Evolutionary conservation across 805 yeast genomes (phyloP).

Genomic region (Saccharomycopsis capsularis): DNA sequence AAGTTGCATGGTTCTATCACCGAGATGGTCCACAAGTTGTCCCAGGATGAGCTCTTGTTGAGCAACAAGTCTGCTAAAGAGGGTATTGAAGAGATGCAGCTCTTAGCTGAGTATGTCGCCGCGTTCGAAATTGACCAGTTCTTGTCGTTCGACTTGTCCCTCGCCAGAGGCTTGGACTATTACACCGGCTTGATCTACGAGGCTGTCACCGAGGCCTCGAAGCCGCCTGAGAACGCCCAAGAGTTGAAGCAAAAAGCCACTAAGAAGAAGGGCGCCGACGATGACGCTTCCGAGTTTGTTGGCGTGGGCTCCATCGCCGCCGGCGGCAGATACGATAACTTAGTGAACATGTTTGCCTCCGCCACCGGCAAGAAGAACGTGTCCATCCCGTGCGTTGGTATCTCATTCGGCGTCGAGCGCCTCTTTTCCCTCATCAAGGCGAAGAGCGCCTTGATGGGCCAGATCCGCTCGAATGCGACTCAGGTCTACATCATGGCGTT

Average conservation of each 20-base stretch:
- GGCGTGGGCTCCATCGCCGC: conserved; percentile 99
- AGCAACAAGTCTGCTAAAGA: conserved; percentile 65
- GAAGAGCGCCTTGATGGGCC: conserved; percentile 54
- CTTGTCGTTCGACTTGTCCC: conserved; percentile 83
- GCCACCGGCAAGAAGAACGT: conserved; percentile 71
- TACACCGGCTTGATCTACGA: conserved; percentile 96
- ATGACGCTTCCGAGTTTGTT: conserved; percentile 92
- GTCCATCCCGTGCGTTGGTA: conserved; percentile 94
- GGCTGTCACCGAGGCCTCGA: conserved; percentile 90
- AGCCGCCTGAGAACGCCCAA: conserved; percentile 82
- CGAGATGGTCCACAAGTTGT: conserved; percentile 51
- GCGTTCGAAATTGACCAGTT: conserved; percentile 67
- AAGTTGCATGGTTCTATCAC: conserved; percentile 71
- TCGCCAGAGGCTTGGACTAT: conserved; percentile 96
- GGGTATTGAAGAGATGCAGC: conserved; percentile 77
- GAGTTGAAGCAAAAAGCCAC: conserved; percentile 55
- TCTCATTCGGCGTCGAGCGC: conserved; percentile 96
- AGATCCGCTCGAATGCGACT: conserved; percentile 75
- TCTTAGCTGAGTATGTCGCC: conserved; percentile 68
- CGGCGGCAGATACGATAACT: conserved; percentile 95
- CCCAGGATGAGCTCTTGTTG: conserved; percentile 49
- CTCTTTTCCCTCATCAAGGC: conserved; percentile 83
- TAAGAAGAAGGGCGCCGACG: conserved; percentile 56
- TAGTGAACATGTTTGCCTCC: conserved; percentile 91
- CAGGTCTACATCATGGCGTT: conserved; percentile 96